Percentiles rank a stretch among this genome's conserved stretches.
phyloP scores from a whole-genome alignment of 2,329 filamentous ascomycete genomes.

The Aspergillus sp. region DNA sequence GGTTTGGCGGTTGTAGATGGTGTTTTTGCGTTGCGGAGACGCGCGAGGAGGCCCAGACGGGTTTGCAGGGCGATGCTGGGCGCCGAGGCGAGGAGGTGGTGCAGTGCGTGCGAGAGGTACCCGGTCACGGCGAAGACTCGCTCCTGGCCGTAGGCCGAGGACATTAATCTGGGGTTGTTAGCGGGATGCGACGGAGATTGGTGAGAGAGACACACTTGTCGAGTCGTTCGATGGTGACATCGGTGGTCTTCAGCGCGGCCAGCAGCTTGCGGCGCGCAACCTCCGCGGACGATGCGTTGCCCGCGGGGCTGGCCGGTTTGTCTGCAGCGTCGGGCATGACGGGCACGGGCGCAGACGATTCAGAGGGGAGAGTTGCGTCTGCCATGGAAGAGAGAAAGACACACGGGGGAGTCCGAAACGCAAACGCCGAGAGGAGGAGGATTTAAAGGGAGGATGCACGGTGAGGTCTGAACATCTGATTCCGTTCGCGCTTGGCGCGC shows the following conservation, averaged over 20 bases:
- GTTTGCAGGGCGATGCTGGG: constrained; percentile 39
- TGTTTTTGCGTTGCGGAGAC: constrained; percentile 23
- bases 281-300: constrained; percentile 7
- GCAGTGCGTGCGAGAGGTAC: constrained; percentile 64
- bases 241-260: constrained; percentile 26
- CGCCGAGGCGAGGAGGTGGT: constrained; percentile 60
- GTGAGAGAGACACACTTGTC: constrained; percentile 23
- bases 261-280: constrained; percentile 23
- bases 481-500: constrained; percentile 6
- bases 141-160: constrained; percentile 69
- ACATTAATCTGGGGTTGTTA: constrained; percentile 54
- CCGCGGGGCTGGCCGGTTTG: constrained; percentile 20
- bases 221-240: constrained; percentile 29
- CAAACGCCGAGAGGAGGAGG: background rate
- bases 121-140: constrained; percentile 66
- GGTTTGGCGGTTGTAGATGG: background rate
- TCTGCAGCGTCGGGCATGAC: constrained; percentile 21
- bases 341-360: constrained; percentile 10
- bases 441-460: constrained; percentile 6
- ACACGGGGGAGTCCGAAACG: background rate
- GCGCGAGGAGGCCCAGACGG: constrained; percentile 44
- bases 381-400: constrained; percentile 17
- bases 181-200: background rate
- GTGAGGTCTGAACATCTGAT: constrained; percentile 9
- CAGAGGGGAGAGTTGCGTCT: constrained; percentile 16